A percentile compares a stretch with the other conserved stretches of the same genome.
phyloP scores from a whole-genome alignment of 495 filamentous ascomycete genomes.

The Aspergillus egyptiacus region DNA sequence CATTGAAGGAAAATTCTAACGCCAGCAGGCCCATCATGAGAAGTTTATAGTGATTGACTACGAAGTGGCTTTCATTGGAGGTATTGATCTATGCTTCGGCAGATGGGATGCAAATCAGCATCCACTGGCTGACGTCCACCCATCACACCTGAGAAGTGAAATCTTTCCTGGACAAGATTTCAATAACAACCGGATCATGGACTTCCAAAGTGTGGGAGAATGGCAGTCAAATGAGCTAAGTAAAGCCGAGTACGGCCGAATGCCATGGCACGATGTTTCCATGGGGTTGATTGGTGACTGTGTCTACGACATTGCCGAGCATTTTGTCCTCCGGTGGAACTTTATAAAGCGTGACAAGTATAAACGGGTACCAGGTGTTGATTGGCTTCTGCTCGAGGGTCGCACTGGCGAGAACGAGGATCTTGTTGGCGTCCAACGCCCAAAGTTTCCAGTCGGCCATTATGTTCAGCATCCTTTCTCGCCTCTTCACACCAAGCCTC shows the following conservation, averaged over 20 bases:
- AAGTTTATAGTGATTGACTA: constrained; percentile 96
- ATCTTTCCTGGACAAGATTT: constrained; percentile 95
- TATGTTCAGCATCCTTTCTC: constrained; percentile 77
- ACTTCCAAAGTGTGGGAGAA: constrained; percentile 83
- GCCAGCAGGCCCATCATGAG: constrained; percentile 73
- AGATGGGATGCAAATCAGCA: constrained; percentile 88
- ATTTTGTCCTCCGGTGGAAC: constrained; percentile 95
- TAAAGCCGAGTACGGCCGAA: constrained; percentile 86
- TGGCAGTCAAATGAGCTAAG: constrained; percentile 92
- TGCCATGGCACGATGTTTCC: constrained; percentile 96
- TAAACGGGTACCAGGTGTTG: constrained; percentile 71
- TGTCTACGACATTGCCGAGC: constrained; percentile 92
- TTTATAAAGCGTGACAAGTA: constrained; percentile 97
- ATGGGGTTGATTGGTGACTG: constrained; percentile 86
- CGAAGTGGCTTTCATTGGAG: constrained; percentile 81
- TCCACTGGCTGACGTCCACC: constrained; percentile 79
- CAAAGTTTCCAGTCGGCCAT: constrained; percentile 77
- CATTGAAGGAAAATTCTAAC: background rate
- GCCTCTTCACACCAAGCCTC: constrained; percentile 49
- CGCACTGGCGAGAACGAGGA: constrained; percentile 74
- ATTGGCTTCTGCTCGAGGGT: constrained; percentile 80
- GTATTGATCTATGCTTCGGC: constrained; percentile 93
- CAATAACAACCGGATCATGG: constrained; percentile 93
- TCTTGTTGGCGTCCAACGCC: constrained; percentile 78
- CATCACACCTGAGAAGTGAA: constrained; percentile 71